phyloP scores from a whole-genome alignment of 257 asterid genomes.

The Perilla frutescens region DNA sequence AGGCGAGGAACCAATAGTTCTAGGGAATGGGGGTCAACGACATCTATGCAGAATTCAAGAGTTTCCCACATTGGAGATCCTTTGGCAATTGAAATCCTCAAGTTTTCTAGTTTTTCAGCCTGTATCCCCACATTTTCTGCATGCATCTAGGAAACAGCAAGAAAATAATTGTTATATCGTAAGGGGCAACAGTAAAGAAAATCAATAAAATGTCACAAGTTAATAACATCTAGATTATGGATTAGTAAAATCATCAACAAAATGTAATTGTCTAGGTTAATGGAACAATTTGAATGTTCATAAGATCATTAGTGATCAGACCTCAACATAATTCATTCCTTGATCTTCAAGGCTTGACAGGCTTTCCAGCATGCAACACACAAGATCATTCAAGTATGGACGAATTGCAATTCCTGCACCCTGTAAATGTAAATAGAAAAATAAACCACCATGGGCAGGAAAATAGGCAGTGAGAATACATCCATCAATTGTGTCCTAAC shows the following conservation, averaged over 20 bases:
- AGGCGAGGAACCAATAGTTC: slow-evolving; percentile 91
- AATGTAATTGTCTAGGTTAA: neutral
- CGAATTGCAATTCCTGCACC: slow-evolving; percentile 95
- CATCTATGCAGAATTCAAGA: slow-evolving; percentile 91
- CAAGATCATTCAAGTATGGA: slow-evolving; percentile 89
- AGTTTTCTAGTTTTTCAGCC: slow-evolving; percentile 88
- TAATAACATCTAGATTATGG: slow-evolving; percentile 25
- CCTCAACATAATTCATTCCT: slow-evolving; percentile 97
- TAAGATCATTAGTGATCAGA: slow-evolving; percentile 40
- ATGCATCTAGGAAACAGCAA: slow-evolving; percentile 65
- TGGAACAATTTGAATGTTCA: slow-evolving; percentile 14
- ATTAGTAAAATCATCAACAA: slow-evolving; percentile 26
- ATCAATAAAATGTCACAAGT: slow-evolving; percentile 25
- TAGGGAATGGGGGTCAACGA: slow-evolving; percentile 77
- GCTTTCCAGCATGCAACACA: slow-evolving; percentile 99
- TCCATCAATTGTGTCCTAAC: neutral
- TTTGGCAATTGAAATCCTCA: slow-evolving; percentile 89
- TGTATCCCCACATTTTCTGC: slow-evolving; percentile 95
- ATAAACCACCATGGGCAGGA: slow-evolving; percentile 19
- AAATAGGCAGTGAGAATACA: slow-evolving; percentile 15
- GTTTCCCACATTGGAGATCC: slow-evolving; percentile 99
- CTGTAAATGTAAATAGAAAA: slow-evolving; percentile 46
- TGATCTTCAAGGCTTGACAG: slow-evolving; percentile 99
- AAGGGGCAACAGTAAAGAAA: slow-evolving; percentile 22
- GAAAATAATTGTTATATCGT: slow-evolving; percentile 22